Evolutionary conservation across 2,329 filamentous ascomycete genomes (phyloP), one percentile per base, ranked within the genome.

Genomic region (Aspergillus pseudoglaucus): DNA sequence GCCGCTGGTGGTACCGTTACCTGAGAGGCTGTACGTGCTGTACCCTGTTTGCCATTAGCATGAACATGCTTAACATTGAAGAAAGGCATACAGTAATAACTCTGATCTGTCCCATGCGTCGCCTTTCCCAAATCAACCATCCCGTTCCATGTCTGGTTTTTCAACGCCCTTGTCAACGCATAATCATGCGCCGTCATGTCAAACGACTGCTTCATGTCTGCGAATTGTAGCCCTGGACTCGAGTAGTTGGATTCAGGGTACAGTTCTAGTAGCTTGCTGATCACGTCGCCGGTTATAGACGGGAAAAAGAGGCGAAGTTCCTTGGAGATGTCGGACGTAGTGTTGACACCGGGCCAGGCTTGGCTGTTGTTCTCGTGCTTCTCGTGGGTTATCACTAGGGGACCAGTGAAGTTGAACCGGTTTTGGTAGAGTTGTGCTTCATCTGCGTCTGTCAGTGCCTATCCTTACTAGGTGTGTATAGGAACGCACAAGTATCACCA

Each of bases 111-210:
- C 4, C 66, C 65, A 47, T 69, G 66, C 6, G 61, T 65, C 17
- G 66, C 59, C 10, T 50, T 17, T 18, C 52, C 63, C 3, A 69
- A 51, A 10, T 57, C 59, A 18, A 67, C 61, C 55, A 60, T 53
- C 1, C 61, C 64, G 48, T 69, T 69, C 65, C 64, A 69, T 4
- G 64, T 68, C 37, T 68, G 49, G 55, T 68, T 68, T 6, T 62
- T 53, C 20, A 69, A 46, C 20, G 64, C 65, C 9, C 63, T 57
- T 1, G 65, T 69, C 0, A 68, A 47, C 4, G 64, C 66, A 18
- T 65, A 54, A 51, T 68, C 60, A 41, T 68, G 58, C 3, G 61
- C 62, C 1, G 62, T 65, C 18, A 67, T 49, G 47, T 68, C 62
- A 40, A 68, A 62, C 3, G 57, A 59, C 50, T 69, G 64, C 50